These are phyloP conservation scores for Psilocybe tampanensis DNA, from an alignment of 768 basidiomycete genomes.

Conservation along the genomic window DNA sequence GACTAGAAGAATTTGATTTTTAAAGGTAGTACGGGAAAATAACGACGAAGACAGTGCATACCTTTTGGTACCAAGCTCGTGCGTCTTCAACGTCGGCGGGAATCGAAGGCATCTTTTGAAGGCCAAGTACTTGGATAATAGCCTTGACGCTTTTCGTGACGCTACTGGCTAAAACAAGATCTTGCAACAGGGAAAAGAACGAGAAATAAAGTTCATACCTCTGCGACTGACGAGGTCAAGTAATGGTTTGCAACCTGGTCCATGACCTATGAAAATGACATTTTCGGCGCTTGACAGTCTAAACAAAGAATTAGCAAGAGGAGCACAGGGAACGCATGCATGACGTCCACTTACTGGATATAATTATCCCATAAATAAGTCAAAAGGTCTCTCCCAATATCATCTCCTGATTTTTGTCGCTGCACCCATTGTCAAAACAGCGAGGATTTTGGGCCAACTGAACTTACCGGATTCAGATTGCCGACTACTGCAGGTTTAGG, in stretches of 20 bases:
- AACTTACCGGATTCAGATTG: constrained; percentile 12
- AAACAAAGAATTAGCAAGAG: constrained; percentile 7
- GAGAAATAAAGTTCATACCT: constrained; percentile 45
- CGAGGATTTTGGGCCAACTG: neutral
- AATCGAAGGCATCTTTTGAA: constrained; percentile 52
- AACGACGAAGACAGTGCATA: constrained; percentile 26
- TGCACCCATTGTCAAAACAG: constrained; percentile 15
- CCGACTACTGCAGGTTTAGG: constrained; percentile 48
- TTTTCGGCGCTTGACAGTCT: constrained; percentile 75
- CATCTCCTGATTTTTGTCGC: constrained; percentile 44
- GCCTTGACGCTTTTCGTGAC: constrained; percentile 62
- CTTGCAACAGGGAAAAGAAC: neutral
- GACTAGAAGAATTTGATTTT: constrained; percentile 46
- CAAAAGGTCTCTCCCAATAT: constrained; percentile 60
- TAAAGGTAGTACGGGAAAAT: neutral
- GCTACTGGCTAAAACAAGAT: constrained; percentile 9
- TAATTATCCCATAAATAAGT: constrained; percentile 97
- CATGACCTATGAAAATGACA: constrained; percentile 86
- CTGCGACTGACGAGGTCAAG: constrained; percentile 74
- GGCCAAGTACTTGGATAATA: constrained; percentile 80
- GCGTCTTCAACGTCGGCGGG: constrained; percentile 60
- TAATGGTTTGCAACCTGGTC: constrained; percentile 76
- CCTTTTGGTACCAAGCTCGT: constrained; percentile 74
- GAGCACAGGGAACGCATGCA: neutral
- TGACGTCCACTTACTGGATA: constrained; percentile 73